A percentile compares a stretch with the other conserved stretches of the same genome.
phyloP scores from a whole-genome alignment of 352 stramenopile species.

The Globisporangium parvum region DNA sequence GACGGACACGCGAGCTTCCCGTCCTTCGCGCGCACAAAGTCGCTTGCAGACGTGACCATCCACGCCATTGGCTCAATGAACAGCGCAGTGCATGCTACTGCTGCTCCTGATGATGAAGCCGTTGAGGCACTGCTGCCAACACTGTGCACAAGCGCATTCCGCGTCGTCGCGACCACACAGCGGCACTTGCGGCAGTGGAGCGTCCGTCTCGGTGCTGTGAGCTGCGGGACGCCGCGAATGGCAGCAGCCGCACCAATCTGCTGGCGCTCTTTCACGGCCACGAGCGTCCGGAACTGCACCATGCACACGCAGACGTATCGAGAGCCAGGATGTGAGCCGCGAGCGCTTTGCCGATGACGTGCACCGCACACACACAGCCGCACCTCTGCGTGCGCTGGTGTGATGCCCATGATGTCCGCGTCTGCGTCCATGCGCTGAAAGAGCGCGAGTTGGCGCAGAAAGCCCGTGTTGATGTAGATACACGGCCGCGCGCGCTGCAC shows the following conservation, averaged over 20 bases:
- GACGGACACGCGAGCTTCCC: slow-evolving; percentile 64
- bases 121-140: not conserved
- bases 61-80: slow-evolving; percentile 67
- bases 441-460: slow-evolving; percentile 62
- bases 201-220: slow-evolving; percentile 12
- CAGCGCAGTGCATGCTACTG: slow-evolving; percentile 16
- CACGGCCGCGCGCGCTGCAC: slow-evolving; percentile 60
- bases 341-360: too few relatives aligned
- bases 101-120: not conserved
- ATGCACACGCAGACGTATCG: not conserved
- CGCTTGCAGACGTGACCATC: slow-evolving; percentile 30
- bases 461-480: slow-evolving; percentile 75
- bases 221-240: slow-evolving; percentile 23
- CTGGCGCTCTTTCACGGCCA: slow-evolving; percentile 29
- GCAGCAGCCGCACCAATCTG: slow-evolving; percentile 18
- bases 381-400: slow-evolving; percentile 52
- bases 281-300: slow-evolving; percentile 38
- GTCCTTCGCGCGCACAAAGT: slow-evolving; percentile 28
- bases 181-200: slow-evolving; percentile 59
- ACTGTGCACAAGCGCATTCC: slow-evolving; percentile 33
- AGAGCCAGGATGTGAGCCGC: not conserved
- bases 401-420: slow-evolving; percentile 28
- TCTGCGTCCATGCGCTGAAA: slow-evolving; percentile 58
- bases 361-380: not conserved
- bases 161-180: slow-evolving; percentile 35